Evolutionary conservation across 768 basidiomycete species (phyloP).

Genomic region (Pleurotus tuber-regium): DNA sequence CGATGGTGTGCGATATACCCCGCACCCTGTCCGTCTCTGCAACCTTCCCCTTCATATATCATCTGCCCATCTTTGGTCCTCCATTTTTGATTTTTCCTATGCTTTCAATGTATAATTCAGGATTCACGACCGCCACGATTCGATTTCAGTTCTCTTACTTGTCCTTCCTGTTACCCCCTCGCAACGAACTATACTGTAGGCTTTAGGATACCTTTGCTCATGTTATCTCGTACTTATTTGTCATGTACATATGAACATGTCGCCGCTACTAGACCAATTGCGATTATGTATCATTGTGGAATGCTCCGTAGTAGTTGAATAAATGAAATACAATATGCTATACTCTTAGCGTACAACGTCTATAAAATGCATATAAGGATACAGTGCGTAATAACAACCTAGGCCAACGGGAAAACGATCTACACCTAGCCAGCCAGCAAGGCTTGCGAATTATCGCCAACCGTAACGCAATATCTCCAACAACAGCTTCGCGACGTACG

Average conservation of each 20-base stretch:
- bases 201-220: constrained; percentile 20
- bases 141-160: constrained; percentile 22
- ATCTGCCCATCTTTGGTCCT: constrained; percentile 21
- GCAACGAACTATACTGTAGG: constrained; percentile 25
- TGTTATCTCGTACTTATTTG: constrained; percentile 27
- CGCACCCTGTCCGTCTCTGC: constrained; percentile 12
- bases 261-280: constrained; percentile 19
- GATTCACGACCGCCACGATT: constrained; percentile 37
- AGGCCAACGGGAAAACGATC: background rate
- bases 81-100: constrained; percentile 18
- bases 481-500: constrained; percentile 40
- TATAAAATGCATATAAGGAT: constrained; percentile 2
- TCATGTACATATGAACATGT: constrained; percentile 32
- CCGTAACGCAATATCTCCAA: constrained; percentile 30
- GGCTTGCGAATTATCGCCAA: constrained; percentile 16
- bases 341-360: background rate
- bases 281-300: constrained; percentile 22
- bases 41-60: constrained; percentile 17
- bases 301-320: background rate
- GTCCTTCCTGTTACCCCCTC: constrained; percentile 22
- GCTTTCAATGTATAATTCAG: constrained; percentile 27
- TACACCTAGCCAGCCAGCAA: background rate
- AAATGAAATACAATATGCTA: background rate
- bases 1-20: constrained; percentile 22
- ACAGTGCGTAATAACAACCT: background rate